Evolutionary conservation across 805 yeast species (phyloP), one percentile per base, ranked within the genome.

Genomic region (Sungouiozyma ichnusensis): DNA sequence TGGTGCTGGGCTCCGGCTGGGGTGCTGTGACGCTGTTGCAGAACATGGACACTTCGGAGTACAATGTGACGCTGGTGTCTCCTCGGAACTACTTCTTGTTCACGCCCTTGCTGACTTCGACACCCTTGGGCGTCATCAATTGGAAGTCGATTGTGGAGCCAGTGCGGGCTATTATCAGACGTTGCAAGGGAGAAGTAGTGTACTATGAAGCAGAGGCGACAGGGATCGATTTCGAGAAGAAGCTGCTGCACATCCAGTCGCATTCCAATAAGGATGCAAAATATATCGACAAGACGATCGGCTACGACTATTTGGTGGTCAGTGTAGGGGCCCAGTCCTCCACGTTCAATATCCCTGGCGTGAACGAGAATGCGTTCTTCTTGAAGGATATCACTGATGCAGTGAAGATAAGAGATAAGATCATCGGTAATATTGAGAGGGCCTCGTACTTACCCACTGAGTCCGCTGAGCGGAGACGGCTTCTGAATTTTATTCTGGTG

Each of bases 281-380:
- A 34, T 67, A 66, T 37, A 67, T 66, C 43, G 64, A 70, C 33
- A 32, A 14, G 39, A 72, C 44, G 55, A 72, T 64, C 57, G 64
- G 53, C 46, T 88, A 85, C 59, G 97, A 88, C 62, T 84, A 84
- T 64, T 72, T 88, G 50, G 92, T 88, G 34, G 73, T 86, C 46
- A 94, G 95, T 46, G 95, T 90, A 46, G 97, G 97, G 62, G 95
- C 97, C 41, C 83, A 82, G 62, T 90, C 92, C 52, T 82, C 90
- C 46, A 88, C 97, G 39, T 90, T 87, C 55, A 95, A 95, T 56
- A 90, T 85, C 49, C 94, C 95, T 38, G 97, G 97, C 63, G 95
- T 88, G 45, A 77, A 76, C 39, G 95, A 88, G 66, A 69, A 85
- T 65, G 94, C 95, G 17, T 76, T 84, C 40, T 88, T 83, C 71